These are phyloP conservation scores for Polyplosphaeria fusca DNA, from an alignment of 495 filamentous ascomycete species.

Conservation along the genomic window DNA sequence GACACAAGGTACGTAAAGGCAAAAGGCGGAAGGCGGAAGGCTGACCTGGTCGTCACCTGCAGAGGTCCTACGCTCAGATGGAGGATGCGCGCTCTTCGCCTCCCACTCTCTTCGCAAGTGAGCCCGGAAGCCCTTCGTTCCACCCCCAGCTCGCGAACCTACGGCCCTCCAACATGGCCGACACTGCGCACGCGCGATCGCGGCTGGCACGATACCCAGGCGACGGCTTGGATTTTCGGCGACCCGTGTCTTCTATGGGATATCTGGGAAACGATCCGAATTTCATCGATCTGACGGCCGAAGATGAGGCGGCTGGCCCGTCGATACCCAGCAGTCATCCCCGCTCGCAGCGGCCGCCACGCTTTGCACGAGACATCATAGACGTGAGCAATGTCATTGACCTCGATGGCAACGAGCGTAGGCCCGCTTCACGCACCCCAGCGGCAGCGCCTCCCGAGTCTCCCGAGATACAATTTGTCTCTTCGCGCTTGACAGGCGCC, in stretches of 20 bases:
- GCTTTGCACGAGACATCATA: slow-evolving; percentile 36
- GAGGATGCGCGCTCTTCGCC: slow-evolving; percentile 18
- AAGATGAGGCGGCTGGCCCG: slow-evolving; percentile 20
- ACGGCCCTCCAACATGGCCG: no score
- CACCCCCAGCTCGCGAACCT: slow-evolving; percentile 16
- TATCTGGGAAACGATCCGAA: not conserved
- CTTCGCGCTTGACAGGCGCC: not conserved
- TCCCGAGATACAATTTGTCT: slow-evolving; percentile 34
- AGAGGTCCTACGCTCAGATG: slow-evolving; percentile 27
- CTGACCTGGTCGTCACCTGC: no score
- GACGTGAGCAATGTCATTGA: slow-evolving; percentile 36
- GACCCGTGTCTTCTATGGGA: slow-evolving; percentile 41
- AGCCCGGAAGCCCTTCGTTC: slow-evolving; percentile 11
- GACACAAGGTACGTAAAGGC: slow-evolving; percentile 24
- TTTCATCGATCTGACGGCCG: slow-evolving; percentile 55
- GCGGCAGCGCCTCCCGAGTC: slow-evolving; percentile 12
- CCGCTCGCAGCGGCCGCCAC: slow-evolving; percentile 29
- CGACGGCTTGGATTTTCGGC: slow-evolving; percentile 52
- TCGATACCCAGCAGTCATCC: slow-evolving; percentile 4
- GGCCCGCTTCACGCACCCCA: no score
- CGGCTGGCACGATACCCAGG: slow-evolving; percentile 44
- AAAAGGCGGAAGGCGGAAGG: not conserved
- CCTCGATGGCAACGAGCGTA: no score
- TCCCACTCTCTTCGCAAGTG: slow-evolving; percentile 15
- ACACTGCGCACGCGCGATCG: no score